Evolutionary conservation across 371 early-diverging fungal genomes (phyloP), one percentile per base, ranked within the genome.

Genomic region (Polyrhizophydium stewartii): DNA sequence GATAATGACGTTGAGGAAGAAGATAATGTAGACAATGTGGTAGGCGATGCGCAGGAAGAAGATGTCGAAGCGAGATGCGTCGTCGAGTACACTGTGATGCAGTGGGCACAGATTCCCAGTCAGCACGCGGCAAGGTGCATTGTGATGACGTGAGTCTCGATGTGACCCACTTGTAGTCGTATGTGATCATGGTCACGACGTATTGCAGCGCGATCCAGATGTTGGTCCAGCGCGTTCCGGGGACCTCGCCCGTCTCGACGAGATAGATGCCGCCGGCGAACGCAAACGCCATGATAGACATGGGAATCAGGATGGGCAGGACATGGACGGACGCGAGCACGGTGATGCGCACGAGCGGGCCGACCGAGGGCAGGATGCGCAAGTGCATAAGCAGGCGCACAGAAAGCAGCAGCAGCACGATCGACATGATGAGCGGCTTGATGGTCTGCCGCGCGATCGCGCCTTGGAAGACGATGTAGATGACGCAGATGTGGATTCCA

Each of bases 1-100:
- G 57, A 73, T 69, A 55, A 73, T 73, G 46, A 73, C 62, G 55
- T 73, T 73, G 56, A 73, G 59, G 55, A 69, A 63, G 65, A 66
- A 69, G 50, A 73, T 73, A 28, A 73, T 62, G 47, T 69, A 73
- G 28, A 64, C 63, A 38, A 68, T 59, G 57, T 73, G 70, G 64
- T 69, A 73, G 24, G 70, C 43, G 19, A 73, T 61, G 19, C 69
- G 58, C 21, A 65, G 66, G 16, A 61, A 19, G 58, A 73, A 73
- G 16, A 73, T 64, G 37, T 69, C 45, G 16, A 61, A 55, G 35
- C 60, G 53, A 32, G 30, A 21, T 21, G 62, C 17, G 40, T 53
- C 56, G 55, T 69, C 69, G 1, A 68, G 61, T n/a, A 68, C 67
- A 55, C 64, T 67, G 27, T 24, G n/a, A n/a, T n/a, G n/a, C n/a